Evolutionary conservation across 148 eudicot genomes (phyloP), one percentile per base, ranked within the genome.

Genomic region (Persicaria maculosa): DNA sequence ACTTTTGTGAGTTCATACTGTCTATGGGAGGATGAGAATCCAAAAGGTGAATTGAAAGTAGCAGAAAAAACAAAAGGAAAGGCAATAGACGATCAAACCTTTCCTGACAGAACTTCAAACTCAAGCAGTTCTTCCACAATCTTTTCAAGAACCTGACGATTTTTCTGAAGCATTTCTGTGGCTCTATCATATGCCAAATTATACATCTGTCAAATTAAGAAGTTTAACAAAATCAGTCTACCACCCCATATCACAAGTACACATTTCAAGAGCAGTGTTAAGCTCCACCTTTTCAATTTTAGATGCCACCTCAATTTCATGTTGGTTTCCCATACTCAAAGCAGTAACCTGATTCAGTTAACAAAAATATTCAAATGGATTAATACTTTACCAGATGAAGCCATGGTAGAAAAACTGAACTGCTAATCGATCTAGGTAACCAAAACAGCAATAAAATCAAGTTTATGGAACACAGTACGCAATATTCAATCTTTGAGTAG

Each of bases 181-280:
- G 98, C 98, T 81, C 83, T 93, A 73, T 91, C 98, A 83, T 86
- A 88, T 48, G 95, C 98, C 73, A 91, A 80, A 79, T 87, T 68
- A 77, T 79, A 93, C 44, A 91, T 82, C 98, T 93, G 90, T 79
- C 77, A 47, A 52, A 71, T 64, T 58, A 72, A 58, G 22, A 5
- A 20, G 58, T n/a, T 17, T 22, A 20, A 14, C 4, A 65, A 40
- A 40, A 36, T 65, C 17, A 65, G 46, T 65, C 68, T 25, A 65
- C 68, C 7, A 61, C 44, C 44, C 25, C 44, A 62, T 25, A 62
- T 12, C 15, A 44, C 44, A 31, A 14, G 47, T 43, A 65, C 47
- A 65, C 19, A 36, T 65, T 36, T 9, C 68, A 62, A 62, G 70
- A 65, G 16, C 9, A 68, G 50, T 5, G 50, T 15, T 36, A 68